Conservation (phyloP, 2,329 filamentous ascomycete genomes). For the Aspergillus chevalieri region DNA sequence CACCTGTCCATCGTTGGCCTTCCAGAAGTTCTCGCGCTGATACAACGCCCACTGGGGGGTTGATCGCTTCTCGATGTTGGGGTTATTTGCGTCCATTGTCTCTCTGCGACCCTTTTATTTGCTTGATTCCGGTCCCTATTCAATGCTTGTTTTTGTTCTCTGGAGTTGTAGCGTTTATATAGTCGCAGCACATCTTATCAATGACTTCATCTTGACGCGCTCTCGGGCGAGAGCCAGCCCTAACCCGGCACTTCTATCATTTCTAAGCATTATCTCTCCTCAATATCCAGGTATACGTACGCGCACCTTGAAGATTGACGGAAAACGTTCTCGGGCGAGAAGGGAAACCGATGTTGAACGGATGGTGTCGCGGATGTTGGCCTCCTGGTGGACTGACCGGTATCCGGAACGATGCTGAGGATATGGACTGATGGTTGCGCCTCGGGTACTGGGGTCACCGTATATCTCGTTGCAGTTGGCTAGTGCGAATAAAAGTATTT, state of each 20-base stretch:
- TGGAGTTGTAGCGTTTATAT: slow-evolving; percentile 8
- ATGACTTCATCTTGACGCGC: slow-evolving; percentile 28
- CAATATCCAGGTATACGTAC: no score
- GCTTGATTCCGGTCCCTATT: neutral
- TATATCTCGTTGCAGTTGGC: neutral
- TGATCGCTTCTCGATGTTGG: slow-evolving; percentile 44
- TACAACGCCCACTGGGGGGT: slow-evolving; percentile 52
- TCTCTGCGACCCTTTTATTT: neutral
- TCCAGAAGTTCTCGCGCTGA: slow-evolving; percentile 52
- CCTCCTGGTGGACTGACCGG: neutral
- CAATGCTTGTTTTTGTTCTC: neutral
- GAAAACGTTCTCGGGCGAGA: neutral
- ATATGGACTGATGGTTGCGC: no score
- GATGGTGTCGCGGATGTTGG: neutral
- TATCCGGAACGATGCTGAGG: neutral
- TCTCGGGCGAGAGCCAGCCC: slow-evolving; percentile 9
- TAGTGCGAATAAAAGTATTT: no score
- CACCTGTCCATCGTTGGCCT: slow-evolving; percentile 45
- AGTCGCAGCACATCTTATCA: slow-evolving; percentile 2
- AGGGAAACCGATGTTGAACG: neutral
- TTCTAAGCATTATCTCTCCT: no score
- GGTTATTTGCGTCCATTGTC: slow-evolving; percentile 44
- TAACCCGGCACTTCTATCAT: neutral
- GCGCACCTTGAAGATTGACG: neutral
- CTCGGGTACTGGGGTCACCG: no score